Conservation (phyloP, 2,329 filamentous ascomycete species). For the Penicillium sumatraense region DNA sequence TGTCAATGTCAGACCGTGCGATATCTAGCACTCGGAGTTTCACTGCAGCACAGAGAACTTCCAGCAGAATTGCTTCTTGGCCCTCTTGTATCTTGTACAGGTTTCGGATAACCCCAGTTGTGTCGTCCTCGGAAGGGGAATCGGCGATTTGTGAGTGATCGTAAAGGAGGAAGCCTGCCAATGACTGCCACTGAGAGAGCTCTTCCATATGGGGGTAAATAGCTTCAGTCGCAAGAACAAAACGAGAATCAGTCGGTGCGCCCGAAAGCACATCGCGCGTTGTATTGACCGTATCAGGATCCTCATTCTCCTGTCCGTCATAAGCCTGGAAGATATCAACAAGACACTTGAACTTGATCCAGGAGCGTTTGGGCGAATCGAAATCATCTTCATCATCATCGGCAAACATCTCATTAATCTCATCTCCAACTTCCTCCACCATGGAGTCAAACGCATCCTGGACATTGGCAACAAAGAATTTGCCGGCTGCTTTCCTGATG, state of each 20-base stretch:
- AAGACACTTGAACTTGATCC: constrained; percentile 91
- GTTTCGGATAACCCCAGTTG: constrained; percentile 68
- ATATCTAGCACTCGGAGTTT: constrained; percentile 72
- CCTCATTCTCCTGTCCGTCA: constrained; percentile 64
- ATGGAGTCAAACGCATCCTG: constrained; percentile 78
- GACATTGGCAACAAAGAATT: constrained; percentile 88
- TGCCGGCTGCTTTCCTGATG: constrained; percentile 85
- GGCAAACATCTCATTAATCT: constrained; percentile 74
- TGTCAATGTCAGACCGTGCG: constrained; percentile 63
- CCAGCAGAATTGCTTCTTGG: constrained; percentile 84
- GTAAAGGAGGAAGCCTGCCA: constrained; percentile 88
- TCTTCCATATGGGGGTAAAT: constrained; percentile 82
- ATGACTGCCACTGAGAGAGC: constrained; percentile 81
- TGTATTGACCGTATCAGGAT: constrained; percentile 30
- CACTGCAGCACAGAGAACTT: constrained; percentile 82
- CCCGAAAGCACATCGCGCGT: constrained; percentile 57
- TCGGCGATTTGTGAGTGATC: constrained; percentile 76
- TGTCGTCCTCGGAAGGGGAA: constrained; percentile 58
- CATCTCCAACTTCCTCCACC: constrained; percentile 81
- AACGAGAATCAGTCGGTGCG: constrained; percentile 74
- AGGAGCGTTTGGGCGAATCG: constrained; percentile 75
- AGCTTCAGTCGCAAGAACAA: constrained; percentile 82
- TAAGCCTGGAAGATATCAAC: constrained; percentile 83
- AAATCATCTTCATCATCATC: constrained; percentile 74
- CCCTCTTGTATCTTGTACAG: constrained; percentile 73